phyloP scores from a whole-genome alignment of 2,329 filamentous ascomycete species.

The Herpotrichia juniperi region DNA sequence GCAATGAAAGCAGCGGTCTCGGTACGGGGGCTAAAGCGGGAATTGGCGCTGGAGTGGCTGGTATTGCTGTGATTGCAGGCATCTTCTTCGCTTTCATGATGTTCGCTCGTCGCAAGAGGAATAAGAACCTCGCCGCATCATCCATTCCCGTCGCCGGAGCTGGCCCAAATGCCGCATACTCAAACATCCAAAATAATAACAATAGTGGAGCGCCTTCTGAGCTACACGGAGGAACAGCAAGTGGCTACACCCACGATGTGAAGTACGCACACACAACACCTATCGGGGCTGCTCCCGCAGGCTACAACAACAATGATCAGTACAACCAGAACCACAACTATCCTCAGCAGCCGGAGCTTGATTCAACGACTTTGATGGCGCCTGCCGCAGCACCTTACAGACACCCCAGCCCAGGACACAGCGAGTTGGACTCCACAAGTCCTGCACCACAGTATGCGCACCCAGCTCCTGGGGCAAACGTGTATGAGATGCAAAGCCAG shows the following conservation, averaged over 20 bases:
- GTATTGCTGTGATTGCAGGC: neutral
- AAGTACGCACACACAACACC: neutral
- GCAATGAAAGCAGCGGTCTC: neutral
- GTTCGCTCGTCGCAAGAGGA: neutral
- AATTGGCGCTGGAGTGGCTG: neutral
- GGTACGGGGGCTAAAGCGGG: constrained; percentile 1
- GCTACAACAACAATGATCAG: neutral
- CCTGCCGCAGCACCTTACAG: neutral
- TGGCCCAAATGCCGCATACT: neutral
- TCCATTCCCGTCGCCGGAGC: neutral
- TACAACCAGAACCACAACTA: neutral
- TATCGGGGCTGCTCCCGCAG: neutral
- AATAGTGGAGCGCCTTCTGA: too few species aligned
- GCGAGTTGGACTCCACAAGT: neutral
- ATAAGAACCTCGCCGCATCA: neutral
- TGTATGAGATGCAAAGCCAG: neutral
- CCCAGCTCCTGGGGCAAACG: neutral
- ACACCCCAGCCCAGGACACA: neutral
- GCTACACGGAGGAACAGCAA: too few species aligned
- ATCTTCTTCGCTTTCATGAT: neutral
- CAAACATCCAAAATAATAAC: neutral
- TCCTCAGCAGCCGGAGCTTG: neutral
- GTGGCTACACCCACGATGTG: neutral
- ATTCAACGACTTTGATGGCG: neutral
- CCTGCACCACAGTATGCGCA: neutral